Evolutionary conservation across 1,139 yeast genomes (phyloP).

Genomic region (Geotrichum europaeum): DNA sequence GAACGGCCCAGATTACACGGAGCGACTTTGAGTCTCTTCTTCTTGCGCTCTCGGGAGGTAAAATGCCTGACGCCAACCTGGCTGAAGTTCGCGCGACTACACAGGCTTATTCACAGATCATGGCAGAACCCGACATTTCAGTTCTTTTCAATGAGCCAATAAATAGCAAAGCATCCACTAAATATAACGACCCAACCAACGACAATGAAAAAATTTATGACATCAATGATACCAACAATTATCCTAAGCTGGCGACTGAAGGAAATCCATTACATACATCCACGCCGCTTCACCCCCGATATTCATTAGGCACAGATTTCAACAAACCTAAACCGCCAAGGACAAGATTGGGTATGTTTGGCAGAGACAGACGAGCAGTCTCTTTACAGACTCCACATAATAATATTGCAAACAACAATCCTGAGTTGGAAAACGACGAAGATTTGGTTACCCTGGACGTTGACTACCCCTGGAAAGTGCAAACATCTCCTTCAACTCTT

Average conservation of each 20-base stretch:
- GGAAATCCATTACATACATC: constrained; percentile 12
- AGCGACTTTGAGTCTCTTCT: constrained; percentile 10
- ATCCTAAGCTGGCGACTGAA: not conserved
- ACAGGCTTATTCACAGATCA: constrained; percentile 6
- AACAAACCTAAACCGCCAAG: constrained; percentile 1
- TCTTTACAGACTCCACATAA: not conserved
- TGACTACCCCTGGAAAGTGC: constrained; percentile 12
- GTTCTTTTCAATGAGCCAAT: constrained; percentile 4
- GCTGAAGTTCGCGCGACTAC: constrained; percentile 3
- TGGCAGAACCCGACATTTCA: constrained; percentile 11
- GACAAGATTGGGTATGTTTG: not conserved
- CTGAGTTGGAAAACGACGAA: constrained; percentile 6
- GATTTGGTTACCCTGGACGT: not conserved
- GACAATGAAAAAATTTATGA: not conserved
- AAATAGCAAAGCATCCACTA: not conserved
- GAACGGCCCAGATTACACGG: constrained; percentile 2
- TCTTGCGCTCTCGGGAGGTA: constrained; percentile 7
- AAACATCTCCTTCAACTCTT: not conserved
- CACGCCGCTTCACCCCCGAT: constrained; percentile 10
- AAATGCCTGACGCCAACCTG: not conserved
- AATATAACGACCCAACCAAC: not conserved
- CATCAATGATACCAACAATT: not conserved
- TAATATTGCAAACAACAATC: not conserved
- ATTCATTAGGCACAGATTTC: not conserved
- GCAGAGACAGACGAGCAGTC: not conserved